These are phyloP conservation scores for Colletotrichum simmondsii DNA, from an alignment of 2,329 filamentous ascomycete species.

Conservation along the genomic window DNA sequence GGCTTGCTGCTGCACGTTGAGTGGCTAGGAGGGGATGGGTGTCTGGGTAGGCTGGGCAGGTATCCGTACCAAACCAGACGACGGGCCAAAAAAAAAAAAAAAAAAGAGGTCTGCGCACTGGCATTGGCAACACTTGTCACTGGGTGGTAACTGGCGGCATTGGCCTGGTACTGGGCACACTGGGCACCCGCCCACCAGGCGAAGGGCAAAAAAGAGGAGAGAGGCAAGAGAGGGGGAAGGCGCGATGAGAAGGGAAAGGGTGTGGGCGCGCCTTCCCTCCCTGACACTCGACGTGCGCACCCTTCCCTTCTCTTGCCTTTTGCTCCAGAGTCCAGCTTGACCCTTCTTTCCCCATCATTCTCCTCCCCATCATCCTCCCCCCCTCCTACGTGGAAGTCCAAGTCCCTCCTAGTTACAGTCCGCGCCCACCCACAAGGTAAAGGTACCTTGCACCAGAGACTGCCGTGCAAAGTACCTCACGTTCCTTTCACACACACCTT, in stretches of 20 bases:
- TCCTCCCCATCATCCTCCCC: conserved; percentile 7
- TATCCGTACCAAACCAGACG: conserved; percentile 8
- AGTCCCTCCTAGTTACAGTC: conserved; percentile 8
- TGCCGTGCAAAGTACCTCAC: conserved; percentile 20
- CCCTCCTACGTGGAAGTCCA: not conserved
- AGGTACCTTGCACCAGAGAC: conserved; percentile 22
- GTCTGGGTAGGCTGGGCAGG: conserved; percentile 11
- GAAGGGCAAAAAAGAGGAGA: conserved; percentile 9
- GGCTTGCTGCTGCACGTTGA: conserved; percentile 19
- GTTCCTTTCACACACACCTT: conserved; percentile 9
- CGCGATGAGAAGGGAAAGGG: conserved; percentile 4
- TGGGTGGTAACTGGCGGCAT: not conserved
- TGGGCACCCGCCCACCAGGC: conserved; percentile 1
- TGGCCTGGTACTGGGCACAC: conserved; percentile 2
- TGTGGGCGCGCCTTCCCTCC: conserved; percentile 33
- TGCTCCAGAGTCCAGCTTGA: conserved; percentile 11
- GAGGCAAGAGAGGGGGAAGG: conserved; percentile 28
- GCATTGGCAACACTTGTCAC: not conserved
- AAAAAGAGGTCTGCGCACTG: conserved; percentile 29
- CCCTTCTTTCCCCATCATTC: conserved; percentile 24
- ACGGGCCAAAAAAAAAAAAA: not conserved
- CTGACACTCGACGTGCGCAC: conserved; percentile 18
- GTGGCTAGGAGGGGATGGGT: conserved; percentile 16
- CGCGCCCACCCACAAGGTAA: conserved; percentile 23
- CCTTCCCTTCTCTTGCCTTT: conserved; percentile 3